Evolutionary conservation across 176 grass and related monocot species (phyloP), one percentile per base, ranked within the genome.

Genomic region (Cocos nucifera): DNA sequence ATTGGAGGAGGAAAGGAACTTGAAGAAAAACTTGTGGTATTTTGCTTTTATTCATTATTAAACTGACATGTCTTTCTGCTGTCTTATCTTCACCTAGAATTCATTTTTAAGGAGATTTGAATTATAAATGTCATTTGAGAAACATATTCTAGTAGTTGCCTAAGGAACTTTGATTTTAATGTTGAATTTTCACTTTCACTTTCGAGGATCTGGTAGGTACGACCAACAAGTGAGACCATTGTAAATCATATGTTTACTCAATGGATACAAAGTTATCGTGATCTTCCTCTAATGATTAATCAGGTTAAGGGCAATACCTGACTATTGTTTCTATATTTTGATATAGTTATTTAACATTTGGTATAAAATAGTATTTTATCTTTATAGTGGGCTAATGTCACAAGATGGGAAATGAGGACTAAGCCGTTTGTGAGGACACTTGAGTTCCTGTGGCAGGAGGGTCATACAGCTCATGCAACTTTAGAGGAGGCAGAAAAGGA

Each of bases 171-270:
- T 30, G 28, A 30, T 30, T 30, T 30, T 30, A 30, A 30, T 30
- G 28, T 44, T 44, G 35, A 44, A 12, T 44, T 73, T 78, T 53
- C 50, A 70, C 53, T 85, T 91, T 35, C 53, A 22, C 80, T 75
- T 75, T 88, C 76, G 93, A 91, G 87, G 84, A 77, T 62, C 74
- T 85, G 71, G 73, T 79, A 96, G 91, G 91, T 96, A 78, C 90
- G 91, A 83, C 91, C 91, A 61, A 96, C 91, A 82, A 96, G 91
- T 73, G 93, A 97, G 82, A 97, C 93, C 73, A 97, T 97, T 26
- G 93, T 97, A 67, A 97, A 97, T 69, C 93, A 97, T 67, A 97
- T 97, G 93, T 97, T 97, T 80, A 97, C 93, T 21, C 89, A 97
- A 78, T 97, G 93, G 93, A 91, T 97, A 54, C 84, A 97, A 5